Conservation (phyloP, 768 basidiomycete species). For the Chalciporus pseudorubinellus region DNA sequence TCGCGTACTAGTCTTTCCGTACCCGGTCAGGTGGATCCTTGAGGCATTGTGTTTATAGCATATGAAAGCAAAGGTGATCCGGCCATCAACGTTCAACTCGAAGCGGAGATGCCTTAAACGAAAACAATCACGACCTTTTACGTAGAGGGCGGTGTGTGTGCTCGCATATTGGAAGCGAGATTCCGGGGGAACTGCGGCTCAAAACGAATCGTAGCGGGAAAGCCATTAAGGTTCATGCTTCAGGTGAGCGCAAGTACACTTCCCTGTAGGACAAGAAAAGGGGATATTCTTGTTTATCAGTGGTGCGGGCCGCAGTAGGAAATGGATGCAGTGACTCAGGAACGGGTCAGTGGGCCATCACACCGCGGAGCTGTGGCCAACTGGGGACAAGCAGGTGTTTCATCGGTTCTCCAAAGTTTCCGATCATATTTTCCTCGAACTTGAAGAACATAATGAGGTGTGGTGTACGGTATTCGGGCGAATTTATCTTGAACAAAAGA, state of each 20-base stretch:
- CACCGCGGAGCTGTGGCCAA: background rate
- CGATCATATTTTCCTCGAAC: background rate
- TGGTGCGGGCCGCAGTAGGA: background rate
- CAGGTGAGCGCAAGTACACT: background rate
- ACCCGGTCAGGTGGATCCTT: background rate
- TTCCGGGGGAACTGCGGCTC: background rate
- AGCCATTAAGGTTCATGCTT: background rate
- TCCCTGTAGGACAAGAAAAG: background rate
- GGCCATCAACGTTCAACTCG: background rate
- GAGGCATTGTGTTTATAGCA: background rate
- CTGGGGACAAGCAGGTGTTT: background rate
- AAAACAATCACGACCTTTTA: constrained; percentile 1
- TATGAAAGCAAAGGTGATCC: constrained; percentile 2
- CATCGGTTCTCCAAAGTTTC: background rate
- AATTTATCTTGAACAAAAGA: background rate
- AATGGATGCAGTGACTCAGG: background rate
- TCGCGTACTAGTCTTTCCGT: background rate
- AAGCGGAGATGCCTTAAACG: background rate
- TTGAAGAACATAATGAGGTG: background rate
- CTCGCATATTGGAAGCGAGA: background rate
- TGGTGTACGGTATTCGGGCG: background rate
- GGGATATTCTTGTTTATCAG: background rate
- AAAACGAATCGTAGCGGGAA: background rate
- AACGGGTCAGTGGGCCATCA: background rate
- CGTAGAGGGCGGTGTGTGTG: constrained; percentile 3